Conservation (phyloP, 2,329 filamentous ascomycete genomes). For the Calonectria pseudoturangicola region DNA sequence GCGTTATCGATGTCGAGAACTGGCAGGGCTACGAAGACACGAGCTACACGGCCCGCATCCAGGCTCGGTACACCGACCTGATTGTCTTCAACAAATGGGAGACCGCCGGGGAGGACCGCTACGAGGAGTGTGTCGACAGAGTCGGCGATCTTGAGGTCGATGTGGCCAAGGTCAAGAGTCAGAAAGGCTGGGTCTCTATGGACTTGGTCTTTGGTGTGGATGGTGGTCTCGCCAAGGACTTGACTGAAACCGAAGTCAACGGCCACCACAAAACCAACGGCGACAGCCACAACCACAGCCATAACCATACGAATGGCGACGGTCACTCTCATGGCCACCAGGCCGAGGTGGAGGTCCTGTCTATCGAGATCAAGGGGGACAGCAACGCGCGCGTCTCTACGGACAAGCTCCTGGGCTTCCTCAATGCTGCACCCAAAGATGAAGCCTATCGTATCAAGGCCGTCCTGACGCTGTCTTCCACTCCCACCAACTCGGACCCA, state of each 20-base stretch:
- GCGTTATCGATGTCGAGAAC: slow-evolving; percentile 95
- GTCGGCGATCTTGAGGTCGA: slow-evolving; percentile 89
- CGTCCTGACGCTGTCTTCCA: slow-evolving; percentile 68
- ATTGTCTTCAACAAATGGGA: slow-evolving; percentile 98
- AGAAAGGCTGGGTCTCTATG: slow-evolving; percentile 85
- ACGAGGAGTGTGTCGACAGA: slow-evolving; percentile 86
- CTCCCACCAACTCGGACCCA: slow-evolving; percentile 71
- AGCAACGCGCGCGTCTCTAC: slow-evolving; percentile 68
- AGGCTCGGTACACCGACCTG: slow-evolving; percentile 92
- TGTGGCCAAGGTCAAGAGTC: slow-evolving; percentile 88
- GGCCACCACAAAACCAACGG: slow-evolving; percentile 55
- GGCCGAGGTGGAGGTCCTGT: slow-evolving; percentile 94
- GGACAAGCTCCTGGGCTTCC: slow-evolving; percentile 78
- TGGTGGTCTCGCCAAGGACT: slow-evolving; percentile 79
- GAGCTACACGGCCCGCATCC: slow-evolving; percentile 89
- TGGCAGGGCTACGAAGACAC: slow-evolving; percentile 96
- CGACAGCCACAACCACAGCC: slow-evolving; percentile 56
- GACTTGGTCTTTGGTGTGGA: slow-evolving; percentile 92
- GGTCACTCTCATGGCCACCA: slow-evolving; percentile 75
- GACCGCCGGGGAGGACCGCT: slow-evolving; percentile 79
- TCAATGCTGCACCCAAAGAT: slow-evolving; percentile 88
- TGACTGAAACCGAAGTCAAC: slow-evolving; percentile 65
- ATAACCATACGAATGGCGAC: slow-evolving; percentile 65
- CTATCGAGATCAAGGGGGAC: slow-evolving; percentile 78
- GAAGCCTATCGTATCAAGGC: slow-evolving; percentile 97